phyloP scores from a whole-genome alignment of 768 basidiomycete species.

The Panaeolus cyanescens region DNA sequence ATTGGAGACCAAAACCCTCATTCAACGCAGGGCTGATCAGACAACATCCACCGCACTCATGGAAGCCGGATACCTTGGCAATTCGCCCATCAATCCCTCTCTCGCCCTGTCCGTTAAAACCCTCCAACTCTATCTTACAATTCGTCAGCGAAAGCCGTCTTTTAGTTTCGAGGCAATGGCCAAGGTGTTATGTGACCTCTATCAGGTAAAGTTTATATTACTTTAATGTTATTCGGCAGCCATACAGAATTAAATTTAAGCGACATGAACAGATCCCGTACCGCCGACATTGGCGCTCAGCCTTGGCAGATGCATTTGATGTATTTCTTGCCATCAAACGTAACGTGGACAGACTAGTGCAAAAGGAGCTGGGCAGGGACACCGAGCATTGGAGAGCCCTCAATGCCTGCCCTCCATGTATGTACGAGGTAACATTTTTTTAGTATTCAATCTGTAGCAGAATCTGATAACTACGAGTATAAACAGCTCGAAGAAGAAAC shows the following conservation, averaged over 20 bases:
- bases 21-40: too few relatives aligned
- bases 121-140: conserved; percentile 11
- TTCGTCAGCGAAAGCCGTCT: conserved; percentile 14
- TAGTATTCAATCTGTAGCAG: too few relatives aligned
- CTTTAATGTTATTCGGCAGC: too few relatives aligned
- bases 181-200: conserved; percentile 25
- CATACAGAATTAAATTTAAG: too few relatives aligned
- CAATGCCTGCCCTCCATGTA: conserved; percentile 38
- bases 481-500: too few relatives aligned
- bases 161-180: conserved; percentile 27
- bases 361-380: conserved; percentile 24
- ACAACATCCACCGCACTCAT: too few relatives aligned
- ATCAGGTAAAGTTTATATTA: too few relatives aligned
- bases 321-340: conserved; percentile 30
- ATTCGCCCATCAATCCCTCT: conserved; percentile 9
- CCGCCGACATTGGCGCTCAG: conserved; percentile 14
- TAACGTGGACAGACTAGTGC: conserved; percentile 18
- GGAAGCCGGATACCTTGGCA: too few relatives aligned
- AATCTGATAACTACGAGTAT: too few relatives aligned
- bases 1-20: too few relatives aligned
- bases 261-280: conserved; percentile 32
- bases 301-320: conserved; percentile 35
- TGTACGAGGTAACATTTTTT: conserved; percentile 28
- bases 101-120: conserved; percentile 10
- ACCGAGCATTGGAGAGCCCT: conserved; percentile 30